Base-by-base conservation (phyloP, 352 stramenopile species). In the Pythium insidiosum region DNA sequence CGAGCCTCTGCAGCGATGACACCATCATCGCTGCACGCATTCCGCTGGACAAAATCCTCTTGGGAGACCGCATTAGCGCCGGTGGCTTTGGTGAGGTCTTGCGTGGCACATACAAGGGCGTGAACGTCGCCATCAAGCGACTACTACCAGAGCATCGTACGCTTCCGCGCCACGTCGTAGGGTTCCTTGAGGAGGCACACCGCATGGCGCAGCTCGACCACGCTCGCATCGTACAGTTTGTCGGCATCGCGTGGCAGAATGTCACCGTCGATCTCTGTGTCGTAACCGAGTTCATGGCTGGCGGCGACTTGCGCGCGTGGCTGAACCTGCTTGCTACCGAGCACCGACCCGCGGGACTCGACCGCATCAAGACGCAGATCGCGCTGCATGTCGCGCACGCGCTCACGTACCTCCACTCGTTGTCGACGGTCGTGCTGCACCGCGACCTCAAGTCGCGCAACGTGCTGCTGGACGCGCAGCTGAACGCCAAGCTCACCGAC, bases 71-170 rank as follows among this genome's bases (percentile, higher is more conserved):
- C 16, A 58, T 77, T 6, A 76, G 49, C 18, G 42, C 56, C 9
- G 66, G 63, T 4, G 68, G 66, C 40, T 81, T 73, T 22, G 63
- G 68, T 18, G 57, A 72, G 30, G 56, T 82, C 2, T 75, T 64
- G 16, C 20, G 21, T 2, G 69, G 59, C 29, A 62, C 42, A 4
- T 68, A 72, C 48, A 50, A 54, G 13, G 41, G 50, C 7, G 46
- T 53, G 4, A 10, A 34, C 2, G 58, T 82, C 9, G 69, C 61
- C 2, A 49, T 82, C 31, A 81, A 82, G 44, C 62, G 69, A 18
- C 59, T 82, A 9, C 39, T 53, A 5, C 39, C 50, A 13, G 59
- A 59, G 6, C 35, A 21, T 1, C 53, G 65, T 25, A 46, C 44
- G 11, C 55, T 64, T 23, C 28, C 54, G 39, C 25, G 38, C 10